Base-by-base conservation (phyloP, 2,329 filamentous ascomycete species). In the Microdochium trichocladiopsis region DNA sequence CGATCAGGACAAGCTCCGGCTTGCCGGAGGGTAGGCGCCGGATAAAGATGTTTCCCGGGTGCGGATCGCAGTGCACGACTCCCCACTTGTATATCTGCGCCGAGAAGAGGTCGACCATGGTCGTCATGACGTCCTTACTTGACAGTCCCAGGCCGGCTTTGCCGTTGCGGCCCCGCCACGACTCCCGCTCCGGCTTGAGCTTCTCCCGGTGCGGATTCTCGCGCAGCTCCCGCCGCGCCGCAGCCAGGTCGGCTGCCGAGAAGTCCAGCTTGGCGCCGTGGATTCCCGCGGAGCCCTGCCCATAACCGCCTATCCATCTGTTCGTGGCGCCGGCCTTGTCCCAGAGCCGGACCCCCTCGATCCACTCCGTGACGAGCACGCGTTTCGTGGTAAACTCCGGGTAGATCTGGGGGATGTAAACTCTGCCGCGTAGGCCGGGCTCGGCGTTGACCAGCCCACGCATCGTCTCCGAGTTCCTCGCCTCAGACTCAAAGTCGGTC, bases 81-180 rank as follows among this genome's bases (percentile, higher is more conserved):
- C 94, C 94, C 89, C 90, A 97, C 58, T 95, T 86, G 75, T 96
- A 99, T 79, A 97, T 97, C 66, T 97, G 93, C 2, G 90, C 92
- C n/a, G 87, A 89, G 74, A 97, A 99, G 31, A 97, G 79, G 66
- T 96, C 93, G 49, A 96, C 83, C 84, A 97, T 96, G 28, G 90
- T 96, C 5, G 87, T 88, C 94, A 97, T 97, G 54, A 96, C 90
- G 54, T 93, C 87, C 63, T 88, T 88, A 25, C 90, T 76, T 8
- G 83, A 84, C 2, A 99, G 74, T 0, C 94, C 94, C 0, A 97
- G 81, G 0, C 94, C 94, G 49, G 92, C 93, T 55, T 82, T 84
- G 24, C 83, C 80, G 49, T 82, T 79, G 6, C 69, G 72, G 4
- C 93, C 92, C 60, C 81, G 83, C 91, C 91, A 96, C 60, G 82